Base-by-base conservation (phyloP, 1,139 yeast genomes). In the Hyphopichia buzzinii region DNA sequence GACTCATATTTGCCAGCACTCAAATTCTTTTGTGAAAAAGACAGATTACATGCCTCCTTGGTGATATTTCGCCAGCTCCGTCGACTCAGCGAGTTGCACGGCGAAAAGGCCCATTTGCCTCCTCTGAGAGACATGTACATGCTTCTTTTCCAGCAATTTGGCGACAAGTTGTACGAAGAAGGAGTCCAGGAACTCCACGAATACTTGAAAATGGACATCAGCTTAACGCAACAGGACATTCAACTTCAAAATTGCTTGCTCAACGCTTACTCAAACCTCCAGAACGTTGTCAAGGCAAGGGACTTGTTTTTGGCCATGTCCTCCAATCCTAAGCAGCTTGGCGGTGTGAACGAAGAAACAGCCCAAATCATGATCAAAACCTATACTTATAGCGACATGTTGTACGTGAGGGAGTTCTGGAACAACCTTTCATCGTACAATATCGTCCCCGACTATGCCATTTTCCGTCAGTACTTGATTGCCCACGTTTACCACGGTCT, bases 401-500 rank as follows among this genome's bases (percentile, higher is more conserved):
- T 69, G 4, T 79, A 81, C 40, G 87, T 82, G 4, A 76, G 74
- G 35, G 66, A 72, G 31, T 77, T 84, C 39, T 86, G 90, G 84
- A 69, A 76, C 39, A 74, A 74, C 39, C 56, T 85, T 31, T 72
- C 83, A 0, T 66, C 67, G 27, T 78, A 70, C 49, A 76, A 73
- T 1, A 59, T 84, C 11, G 47, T 68, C 7, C 87, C 88, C 0
- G 71, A 77, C 43, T 64, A 72, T 26, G 67, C 69, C n/a, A 72
- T 82, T 34, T 74, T 74, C 50, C 71, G 70, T 31, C 90, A 84
- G 52, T 82, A 79, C 46, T 59, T 86, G 32, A 75, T 84, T 41
- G 88, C 92, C 2, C 81, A 84, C 53, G 84, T 87, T 42, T 83
- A 83, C 48, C 81, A 81, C 51, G 90, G 85, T 2, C 63, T 72